phyloP scores from a whole-genome alignment of 257 asterid species.

The Ehretia macrophylla region DNA sequence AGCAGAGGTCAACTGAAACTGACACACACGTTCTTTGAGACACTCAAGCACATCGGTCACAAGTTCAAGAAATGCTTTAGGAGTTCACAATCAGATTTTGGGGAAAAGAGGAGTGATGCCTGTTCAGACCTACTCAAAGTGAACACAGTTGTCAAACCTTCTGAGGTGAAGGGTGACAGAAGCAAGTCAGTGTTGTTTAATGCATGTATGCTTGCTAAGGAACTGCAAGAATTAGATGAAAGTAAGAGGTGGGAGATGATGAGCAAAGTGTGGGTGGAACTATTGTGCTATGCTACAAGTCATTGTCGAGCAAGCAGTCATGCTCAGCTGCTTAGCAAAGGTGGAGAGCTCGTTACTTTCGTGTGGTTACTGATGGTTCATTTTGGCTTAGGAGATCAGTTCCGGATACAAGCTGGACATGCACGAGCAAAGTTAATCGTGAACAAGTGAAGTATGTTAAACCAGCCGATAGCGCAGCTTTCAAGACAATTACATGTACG shows the following conservation, averaged over 20 bases:
- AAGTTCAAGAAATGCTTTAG: no score
- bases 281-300: constrained; percentile 26
- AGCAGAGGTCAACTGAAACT: constrained; percentile 41
- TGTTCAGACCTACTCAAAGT: constrained; percentile 12
- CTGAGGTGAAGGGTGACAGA: constrained; percentile 30
- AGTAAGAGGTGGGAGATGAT: constrained; percentile 25
- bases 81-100: constrained; percentile 29
- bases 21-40: constrained; percentile 7
- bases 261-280: constrained; percentile 37
- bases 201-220: no score
- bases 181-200: constrained; percentile 45
- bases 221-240: not conserved
- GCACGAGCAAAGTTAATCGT: constrained; percentile 19
- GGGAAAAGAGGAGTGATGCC: not conserved
- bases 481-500: no score
- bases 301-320: constrained; percentile 25
- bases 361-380: no score
- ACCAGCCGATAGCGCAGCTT: no score
- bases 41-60: not conserved
- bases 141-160: constrained; percentile 26
- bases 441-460: constrained; percentile 4
- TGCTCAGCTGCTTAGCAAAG: constrained; percentile 27
- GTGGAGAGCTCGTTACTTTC: constrained; percentile 32
- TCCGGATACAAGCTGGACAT: constrained; percentile 8
- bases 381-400: constrained; percentile 25